Conservation (phyloP, 768 basidiomycete genomes). For the Boletus fagicola region DNA sequence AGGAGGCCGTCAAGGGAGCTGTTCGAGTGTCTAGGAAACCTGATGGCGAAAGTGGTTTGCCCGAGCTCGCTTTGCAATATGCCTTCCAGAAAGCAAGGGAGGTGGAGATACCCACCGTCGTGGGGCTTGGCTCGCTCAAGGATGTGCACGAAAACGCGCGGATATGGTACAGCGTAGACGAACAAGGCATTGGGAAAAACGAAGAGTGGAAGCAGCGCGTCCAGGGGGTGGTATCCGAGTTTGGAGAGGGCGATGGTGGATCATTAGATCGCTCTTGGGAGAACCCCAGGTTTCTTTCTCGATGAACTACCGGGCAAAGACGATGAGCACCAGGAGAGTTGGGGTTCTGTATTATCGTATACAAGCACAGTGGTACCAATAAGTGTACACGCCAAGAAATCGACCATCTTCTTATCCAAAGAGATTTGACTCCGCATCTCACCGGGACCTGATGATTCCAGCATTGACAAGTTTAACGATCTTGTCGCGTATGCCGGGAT, state of each 20-base stretch:
- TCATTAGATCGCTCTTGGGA: conserved; percentile 73
- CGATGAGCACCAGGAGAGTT: not conserved
- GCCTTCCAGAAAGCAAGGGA: conserved; percentile 51
- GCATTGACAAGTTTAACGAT: conserved; percentile 89
- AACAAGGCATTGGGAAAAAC: conserved; percentile 32
- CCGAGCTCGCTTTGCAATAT: conserved; percentile 72
- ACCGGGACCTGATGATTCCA: conserved; percentile 89
- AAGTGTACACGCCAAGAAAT: conserved; percentile 21
- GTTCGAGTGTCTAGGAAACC: conserved; percentile 31
- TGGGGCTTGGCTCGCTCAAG: conserved; percentile 63
- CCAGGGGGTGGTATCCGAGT: conserved; percentile 38
- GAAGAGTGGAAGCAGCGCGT: conserved; percentile 45
- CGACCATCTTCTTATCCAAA: conserved; percentile 13
- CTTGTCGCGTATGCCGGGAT: conserved; percentile 74
- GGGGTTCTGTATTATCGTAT: conserved; percentile 23
- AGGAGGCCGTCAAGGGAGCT: conserved; percentile 42
- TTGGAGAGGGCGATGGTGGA: conserved; percentile 42
- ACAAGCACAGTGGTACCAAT: conserved; percentile 23
- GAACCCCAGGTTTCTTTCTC: conserved; percentile 41
- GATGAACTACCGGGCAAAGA: not conserved
- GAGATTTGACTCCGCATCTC: conserved; percentile 23
- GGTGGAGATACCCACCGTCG: conserved; percentile 57
- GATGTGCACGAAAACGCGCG: conserved; percentile 76
- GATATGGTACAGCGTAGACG: conserved; percentile 63
- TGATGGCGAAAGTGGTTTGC: conserved; percentile 44